These are phyloP conservation scores for Xylaria sp. DNA, from an alignment of 2,329 filamentous ascomycete genomes.

Conservation along the genomic window DNA sequence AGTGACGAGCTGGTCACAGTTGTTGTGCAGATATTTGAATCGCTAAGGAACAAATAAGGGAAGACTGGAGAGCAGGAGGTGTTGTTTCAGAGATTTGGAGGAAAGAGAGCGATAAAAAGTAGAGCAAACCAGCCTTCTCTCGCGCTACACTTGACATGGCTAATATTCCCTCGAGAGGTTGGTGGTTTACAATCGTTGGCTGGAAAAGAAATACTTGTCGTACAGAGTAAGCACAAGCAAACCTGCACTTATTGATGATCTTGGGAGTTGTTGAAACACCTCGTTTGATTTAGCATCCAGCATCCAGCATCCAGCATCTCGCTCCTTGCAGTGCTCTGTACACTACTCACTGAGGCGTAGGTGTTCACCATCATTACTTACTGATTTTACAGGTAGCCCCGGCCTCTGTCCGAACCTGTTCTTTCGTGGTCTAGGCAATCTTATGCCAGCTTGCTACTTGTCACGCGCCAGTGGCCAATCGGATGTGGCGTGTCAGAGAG, in stretches of 20 bases:
- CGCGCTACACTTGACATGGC: not conserved
- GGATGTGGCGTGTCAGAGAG: conserved; percentile 6
- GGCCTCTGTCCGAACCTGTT: conserved; percentile 11
- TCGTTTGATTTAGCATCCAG: conserved; percentile 6
- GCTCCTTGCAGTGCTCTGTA: too few relatives aligned
- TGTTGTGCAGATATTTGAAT: conserved; percentile 1
- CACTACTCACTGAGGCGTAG: not conserved
- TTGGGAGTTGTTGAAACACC: conserved; percentile 7
- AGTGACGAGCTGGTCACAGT: not conserved
- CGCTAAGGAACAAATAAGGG: conserved; percentile 12
- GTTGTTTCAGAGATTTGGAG: conserved; percentile 23
- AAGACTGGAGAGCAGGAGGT: conserved; percentile 12
- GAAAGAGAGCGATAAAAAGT: conserved; percentile 6
- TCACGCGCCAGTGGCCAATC: conserved; percentile 25
- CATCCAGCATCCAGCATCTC: not conserved
- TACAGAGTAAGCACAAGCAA: not conserved
- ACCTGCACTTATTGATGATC: not conserved
- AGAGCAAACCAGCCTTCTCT: conserved; percentile 14
- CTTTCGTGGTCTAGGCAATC: conserved; percentile 31
- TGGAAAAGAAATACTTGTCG: conserved; percentile 8
- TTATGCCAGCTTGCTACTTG: conserved; percentile 21
- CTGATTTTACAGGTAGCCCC: too few relatives aligned
- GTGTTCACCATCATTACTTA: not conserved
- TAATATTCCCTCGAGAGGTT: conserved; percentile 16
- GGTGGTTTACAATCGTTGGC: conserved; percentile 6